A percentile compares a stretch with the other conserved stretches of the same genome.
Evolutionary conservation across 352 stramenopile species (phyloP).

Genomic region (Nothophytophthora sp.): DNA sequence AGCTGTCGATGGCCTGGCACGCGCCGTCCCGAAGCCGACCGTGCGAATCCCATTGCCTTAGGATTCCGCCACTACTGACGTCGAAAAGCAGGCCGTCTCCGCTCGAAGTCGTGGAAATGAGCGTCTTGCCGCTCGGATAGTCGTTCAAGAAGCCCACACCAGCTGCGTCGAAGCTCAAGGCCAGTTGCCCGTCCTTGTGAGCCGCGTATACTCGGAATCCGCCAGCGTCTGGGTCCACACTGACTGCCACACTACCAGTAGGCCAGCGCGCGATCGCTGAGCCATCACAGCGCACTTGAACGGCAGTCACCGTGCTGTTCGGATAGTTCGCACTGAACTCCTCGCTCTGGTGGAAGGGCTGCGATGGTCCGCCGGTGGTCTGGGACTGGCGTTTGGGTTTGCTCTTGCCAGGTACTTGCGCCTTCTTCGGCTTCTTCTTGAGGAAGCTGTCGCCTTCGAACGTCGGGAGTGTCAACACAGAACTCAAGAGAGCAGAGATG

Average conservation of each 20-base stretch:
- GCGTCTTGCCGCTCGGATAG: constrained; percentile 67
- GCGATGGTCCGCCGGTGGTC: not conserved
- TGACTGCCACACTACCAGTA: constrained; percentile 62
- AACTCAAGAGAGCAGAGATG: constrained; percentile 46
- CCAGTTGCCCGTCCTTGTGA: constrained; percentile 67
- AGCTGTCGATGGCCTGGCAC: constrained; percentile 20
- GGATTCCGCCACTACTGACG: constrained; percentile 37
- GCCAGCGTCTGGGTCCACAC: constrained; percentile 45
- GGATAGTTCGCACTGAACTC: constrained; percentile 37
- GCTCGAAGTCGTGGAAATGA: constrained; percentile 70
- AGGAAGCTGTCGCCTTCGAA: constrained; percentile 44
- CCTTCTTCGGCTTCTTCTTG: constrained; percentile 36
- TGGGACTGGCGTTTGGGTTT: constrained; percentile 15
- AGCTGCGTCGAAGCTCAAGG: constrained; percentile 61
- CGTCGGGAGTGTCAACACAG: constrained; percentile 50
- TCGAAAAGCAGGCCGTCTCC: constrained; percentile 67
- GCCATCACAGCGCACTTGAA: constrained; percentile 62
- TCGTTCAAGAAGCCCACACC: constrained; percentile 84
- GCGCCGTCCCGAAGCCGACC: constrained; percentile 48
- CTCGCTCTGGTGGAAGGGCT: constrained; percentile 42
- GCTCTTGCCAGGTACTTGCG: constrained; percentile 1
- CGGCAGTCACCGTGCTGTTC: constrained; percentile 46
- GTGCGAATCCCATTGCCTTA: constrained; percentile 53
- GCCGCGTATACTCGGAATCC: constrained; percentile 72
- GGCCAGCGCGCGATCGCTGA: constrained; percentile 73